Percentiles rank a stretch among this genome's conserved stretches.
Evolutionary conservation across 345 rosid species (phyloP).

Genomic region (Populus euphratica): DNA sequence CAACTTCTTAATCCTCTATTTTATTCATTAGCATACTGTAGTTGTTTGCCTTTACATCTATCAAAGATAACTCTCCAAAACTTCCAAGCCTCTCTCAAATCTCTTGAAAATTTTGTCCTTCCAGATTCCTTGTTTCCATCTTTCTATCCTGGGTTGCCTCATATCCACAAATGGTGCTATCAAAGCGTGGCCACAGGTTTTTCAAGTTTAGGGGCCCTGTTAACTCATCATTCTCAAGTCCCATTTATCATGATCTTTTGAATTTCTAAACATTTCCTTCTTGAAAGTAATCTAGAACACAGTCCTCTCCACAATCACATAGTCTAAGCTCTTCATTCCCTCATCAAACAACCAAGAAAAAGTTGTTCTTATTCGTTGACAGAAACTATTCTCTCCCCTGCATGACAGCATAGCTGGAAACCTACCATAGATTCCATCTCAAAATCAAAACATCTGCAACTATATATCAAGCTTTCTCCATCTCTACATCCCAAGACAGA

Average conservation of each 20-base stretch:
- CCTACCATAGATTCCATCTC: too few species aligned
- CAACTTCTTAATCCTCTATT: not conserved
- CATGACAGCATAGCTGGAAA: slow-evolving; percentile 3
- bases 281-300: not conserved
- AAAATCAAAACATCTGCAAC: not conserved
- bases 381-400: slow-evolving; percentile 26
- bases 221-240: not conserved
- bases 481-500: slow-evolving; percentile 25
- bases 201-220: slow-evolving; percentile 61
- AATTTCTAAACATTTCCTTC: not conserved
- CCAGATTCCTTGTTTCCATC: too few species aligned
- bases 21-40: not conserved
- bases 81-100: not conserved
- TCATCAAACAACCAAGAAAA: not conserved
- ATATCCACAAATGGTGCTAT: slow-evolving; percentile 54
- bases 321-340: not conserved
- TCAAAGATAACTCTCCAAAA: too few species aligned
- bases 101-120: not conserved
- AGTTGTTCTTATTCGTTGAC: slow-evolving; percentile 17
- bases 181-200: slow-evolving; percentile 55
- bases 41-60: too few species aligned
- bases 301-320: slow-evolving; percentile 16
- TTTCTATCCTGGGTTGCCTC: not conserved
- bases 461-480: not conserved
- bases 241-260: not conserved